Base-by-base conservation (phyloP, 495 filamentous ascomycete species). In the Polyplosphaeria fusca region DNA sequence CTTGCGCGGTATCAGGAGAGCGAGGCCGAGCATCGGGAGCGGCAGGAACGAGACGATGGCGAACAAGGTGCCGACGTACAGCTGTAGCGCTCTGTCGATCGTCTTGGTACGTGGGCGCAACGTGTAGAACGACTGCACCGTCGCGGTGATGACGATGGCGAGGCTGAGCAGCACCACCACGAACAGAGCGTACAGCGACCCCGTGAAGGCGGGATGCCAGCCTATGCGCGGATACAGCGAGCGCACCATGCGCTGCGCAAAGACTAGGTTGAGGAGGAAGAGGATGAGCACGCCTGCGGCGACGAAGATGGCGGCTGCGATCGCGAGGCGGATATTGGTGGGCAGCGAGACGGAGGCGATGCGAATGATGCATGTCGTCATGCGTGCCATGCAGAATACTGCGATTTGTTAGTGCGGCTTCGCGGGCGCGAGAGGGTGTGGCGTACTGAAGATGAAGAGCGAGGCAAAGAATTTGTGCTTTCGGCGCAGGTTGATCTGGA, bases 181-280 rank as follows among this genome's bases (percentile, higher is more conserved):
- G 67, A 87, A 87, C 14, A 90, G 67, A 3, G 67, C 64, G 55
- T 76, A 75, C 64, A 91, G 86, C 20, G 69, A 51, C 13, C 67
- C 49, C 0, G 70, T 71, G 25, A 82, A 70, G 22, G 68, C 48
- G 5, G 67, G 75, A 44, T 80, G 76, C 86, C 86, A 89, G 26
- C 89, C 88, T 42, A 88, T 67, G 2, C 70, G 66, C 0, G 89
- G 91, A 52, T 92, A 86, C 12, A 79, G 79, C 2, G 85, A 86
- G 25, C 91, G 77, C 7, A 92, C 60, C 25, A 95, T 80, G 24
- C 91, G 82, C 67, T 92, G 88, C 0, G 86, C 74, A 66, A 89
- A 87, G 62, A 93, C 74, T 25, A 96, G 71, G 68, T 96, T 93
- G 66, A 88, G 69, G 52, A 95, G 70, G 69, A 86, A 94, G n/a